Percentiles rank a stretch among this genome's conserved stretches.
These are phyloP conservation scores for Myriosclerotinia curreyana DNA, from an alignment of 2,329 filamentous ascomycete genomes.

Conservation along the genomic window DNA sequence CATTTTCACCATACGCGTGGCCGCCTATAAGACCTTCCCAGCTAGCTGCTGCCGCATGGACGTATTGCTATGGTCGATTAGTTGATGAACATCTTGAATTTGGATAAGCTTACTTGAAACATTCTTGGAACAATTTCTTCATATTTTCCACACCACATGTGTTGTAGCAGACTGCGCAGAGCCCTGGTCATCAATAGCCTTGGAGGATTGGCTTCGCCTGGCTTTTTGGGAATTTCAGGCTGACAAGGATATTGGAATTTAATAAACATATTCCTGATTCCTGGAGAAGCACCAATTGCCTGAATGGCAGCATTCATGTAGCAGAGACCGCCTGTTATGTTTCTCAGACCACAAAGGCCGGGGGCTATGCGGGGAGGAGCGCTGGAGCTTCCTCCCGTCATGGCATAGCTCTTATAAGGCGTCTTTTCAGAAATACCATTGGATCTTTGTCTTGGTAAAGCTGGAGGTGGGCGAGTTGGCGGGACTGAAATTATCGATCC, in stretches of 20 bases:
- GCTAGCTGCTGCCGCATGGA: slow-evolving; percentile 28
- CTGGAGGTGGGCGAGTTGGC: slow-evolving; percentile 49
- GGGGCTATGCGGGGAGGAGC: slow-evolving; percentile 34
- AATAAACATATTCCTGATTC: slow-evolving; percentile 64
- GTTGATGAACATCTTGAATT: slow-evolving; percentile 13
- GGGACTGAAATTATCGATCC: slow-evolving; percentile 39
- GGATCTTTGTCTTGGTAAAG: slow-evolving; percentile 64
- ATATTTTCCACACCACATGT: slow-evolving; percentile 41
- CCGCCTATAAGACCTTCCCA: background rate
- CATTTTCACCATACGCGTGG: background rate
- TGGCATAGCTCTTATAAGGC: slow-evolving; percentile 27
- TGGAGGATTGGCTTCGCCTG: slow-evolving; percentile 51
- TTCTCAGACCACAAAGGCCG: slow-evolving; percentile 69
- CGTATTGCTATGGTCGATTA: slow-evolving; percentile 28
- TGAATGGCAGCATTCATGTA: slow-evolving; percentile 93
- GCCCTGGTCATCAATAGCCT: slow-evolving; percentile 60
- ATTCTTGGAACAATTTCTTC: slow-evolving; percentile 50
- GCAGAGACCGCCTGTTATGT: slow-evolving; percentile 73
- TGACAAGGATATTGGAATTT: slow-evolving; percentile 56
- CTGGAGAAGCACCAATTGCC: slow-evolving; percentile 69
- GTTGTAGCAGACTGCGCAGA: slow-evolving; percentile 53
- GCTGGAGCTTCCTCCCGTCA: slow-evolving; percentile 12
- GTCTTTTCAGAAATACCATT: slow-evolving; percentile 69
- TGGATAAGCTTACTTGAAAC: slow-evolving; percentile 48
- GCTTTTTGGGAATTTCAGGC: slow-evolving; percentile 64